phyloP scores from a whole-genome alignment of 2,329 filamentous ascomycete genomes.

The Akanthomyces lecanii region DNA sequence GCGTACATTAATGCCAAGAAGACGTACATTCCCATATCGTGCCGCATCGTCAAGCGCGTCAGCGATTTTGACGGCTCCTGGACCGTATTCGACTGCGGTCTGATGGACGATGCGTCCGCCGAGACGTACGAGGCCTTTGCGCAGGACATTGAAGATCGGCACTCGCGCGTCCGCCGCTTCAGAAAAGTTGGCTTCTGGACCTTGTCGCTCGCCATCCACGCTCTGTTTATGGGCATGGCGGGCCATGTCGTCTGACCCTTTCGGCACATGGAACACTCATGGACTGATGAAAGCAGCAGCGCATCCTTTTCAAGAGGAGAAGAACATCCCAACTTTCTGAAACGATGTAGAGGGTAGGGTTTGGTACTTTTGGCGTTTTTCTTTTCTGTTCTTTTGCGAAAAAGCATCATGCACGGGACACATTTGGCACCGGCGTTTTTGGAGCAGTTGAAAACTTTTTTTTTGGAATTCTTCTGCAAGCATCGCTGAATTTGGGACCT shows the following conservation, averaged over 20 bases:
- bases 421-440: background rate
- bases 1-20: conserved; percentile 95
- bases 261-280: background rate
- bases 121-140: conserved; percentile 96
- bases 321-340: background rate
- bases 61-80: conserved; percentile 92
- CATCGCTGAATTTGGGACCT: background rate
- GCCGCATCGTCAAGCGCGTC: conserved; percentile 84
- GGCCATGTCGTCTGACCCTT: conserved; percentile 60
- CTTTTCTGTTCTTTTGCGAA: background rate
- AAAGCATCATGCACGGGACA: background rate
- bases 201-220: conserved; percentile 84
- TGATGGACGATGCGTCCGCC: conserved; percentile 89
- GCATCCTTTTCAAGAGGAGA: background rate
- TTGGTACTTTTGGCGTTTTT: conserved; percentile 1
- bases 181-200: conserved; percentile 98
- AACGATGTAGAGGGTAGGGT: background rate
- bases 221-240: conserved; percentile 90
- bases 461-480: background rate
- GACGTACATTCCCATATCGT: conserved; percentile 93
- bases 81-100: conserved; percentile 87
- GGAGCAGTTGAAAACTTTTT: background rate
- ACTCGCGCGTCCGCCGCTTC: conserved; percentile 78
- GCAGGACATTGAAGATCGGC: conserved; percentile 82
- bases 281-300: background rate